Percentiles rank a stretch among this genome's conserved stretches.
phyloP scores from a whole-genome alignment of 768 basidiomycete genomes.

The Dioszegia crocea region DNA sequence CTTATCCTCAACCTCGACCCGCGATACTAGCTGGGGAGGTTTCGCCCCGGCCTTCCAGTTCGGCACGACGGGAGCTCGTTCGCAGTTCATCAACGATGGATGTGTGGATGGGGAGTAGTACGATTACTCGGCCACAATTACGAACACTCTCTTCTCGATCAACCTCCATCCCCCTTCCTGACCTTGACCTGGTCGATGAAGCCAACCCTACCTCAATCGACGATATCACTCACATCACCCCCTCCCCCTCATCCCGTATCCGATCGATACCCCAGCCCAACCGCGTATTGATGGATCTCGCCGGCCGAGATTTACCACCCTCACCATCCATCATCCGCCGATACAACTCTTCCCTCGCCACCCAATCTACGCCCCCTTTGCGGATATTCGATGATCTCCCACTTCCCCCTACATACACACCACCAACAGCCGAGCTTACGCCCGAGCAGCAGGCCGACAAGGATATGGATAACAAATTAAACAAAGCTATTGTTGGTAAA shows the following conservation, averaged over 20 bases:
- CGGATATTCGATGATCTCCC: conserved; percentile 1
- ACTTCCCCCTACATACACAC: not conserved
- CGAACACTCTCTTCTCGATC: conserved; percentile 18
- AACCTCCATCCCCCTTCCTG: conserved; percentile 3
- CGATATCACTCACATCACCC: not conserved
- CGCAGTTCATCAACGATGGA: conserved; percentile 4
- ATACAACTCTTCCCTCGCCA: conserved; percentile 21
- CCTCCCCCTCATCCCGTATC: conserved; percentile 4
- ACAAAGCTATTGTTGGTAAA: conserved; percentile 1
- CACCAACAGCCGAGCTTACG: not conserved
- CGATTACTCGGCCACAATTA: not conserved
- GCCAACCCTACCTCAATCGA: not conserved
- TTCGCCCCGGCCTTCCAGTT: not conserved
- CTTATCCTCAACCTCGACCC: not conserved
- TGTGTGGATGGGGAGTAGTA: not conserved
- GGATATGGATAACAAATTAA: conserved; percentile 7
- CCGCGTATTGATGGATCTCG: conserved; percentile 36
- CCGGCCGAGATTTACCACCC: conserved; percentile 25
- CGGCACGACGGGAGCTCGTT: not conserved
- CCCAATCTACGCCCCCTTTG: not conserved
- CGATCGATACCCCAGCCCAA: conserved; percentile 23
- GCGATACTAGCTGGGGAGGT: not conserved
- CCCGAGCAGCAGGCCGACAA: not conserved
- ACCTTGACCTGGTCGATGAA: conserved; percentile 1
- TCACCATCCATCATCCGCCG: conserved; percentile 10